Percentiles rank a stretch among this genome's conserved stretches.
These are phyloP conservation scores for Clarireedia paspali DNA, from an alignment of 2,329 filamentous ascomycete genomes.

Conservation along the genomic window DNA sequence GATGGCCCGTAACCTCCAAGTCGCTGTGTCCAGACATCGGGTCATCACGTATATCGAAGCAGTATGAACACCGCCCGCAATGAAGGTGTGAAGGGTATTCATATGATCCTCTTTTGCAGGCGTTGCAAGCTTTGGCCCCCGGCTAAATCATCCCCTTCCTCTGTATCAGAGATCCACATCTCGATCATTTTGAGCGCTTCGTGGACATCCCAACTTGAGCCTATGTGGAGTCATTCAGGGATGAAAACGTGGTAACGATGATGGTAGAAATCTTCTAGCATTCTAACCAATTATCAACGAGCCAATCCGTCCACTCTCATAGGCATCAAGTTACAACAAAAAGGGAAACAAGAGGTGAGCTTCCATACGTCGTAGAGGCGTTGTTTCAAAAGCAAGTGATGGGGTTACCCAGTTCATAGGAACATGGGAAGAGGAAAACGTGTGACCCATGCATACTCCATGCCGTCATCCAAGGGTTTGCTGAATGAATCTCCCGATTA, in stretches of 20 bases:
- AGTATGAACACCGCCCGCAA: neutral
- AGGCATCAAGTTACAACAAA: too few species aligned
- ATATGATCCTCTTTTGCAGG: neutral
- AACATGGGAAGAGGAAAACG: neutral
- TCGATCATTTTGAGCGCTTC: slow-evolving; percentile 3
- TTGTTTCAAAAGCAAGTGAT: too few species aligned
- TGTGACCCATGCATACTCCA: neutral
- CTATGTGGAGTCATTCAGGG: neutral
- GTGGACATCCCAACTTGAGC: neutral
- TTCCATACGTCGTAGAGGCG: too few species aligned
- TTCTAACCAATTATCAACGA: too few species aligned
- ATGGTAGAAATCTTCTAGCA: too few species aligned
- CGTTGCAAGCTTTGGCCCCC: neutral
- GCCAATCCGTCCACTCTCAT: too few species aligned
- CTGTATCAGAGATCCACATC: neutral
- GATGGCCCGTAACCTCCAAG: slow-evolving; percentile 1
- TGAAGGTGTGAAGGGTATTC: neutral
- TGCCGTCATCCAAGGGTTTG: neutral
- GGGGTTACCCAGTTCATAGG: too few species aligned
- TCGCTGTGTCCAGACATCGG: slow-evolving; percentile 3
- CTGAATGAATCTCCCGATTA: neutral
- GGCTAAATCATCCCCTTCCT: neutral
- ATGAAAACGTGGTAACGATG: neutral
- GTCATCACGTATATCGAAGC: slow-evolving; percentile 1
- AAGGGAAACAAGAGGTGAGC: too few species aligned